phyloP scores from a whole-genome alignment of 352 stramenopile species.

The Blastocystis sp. region DNA sequence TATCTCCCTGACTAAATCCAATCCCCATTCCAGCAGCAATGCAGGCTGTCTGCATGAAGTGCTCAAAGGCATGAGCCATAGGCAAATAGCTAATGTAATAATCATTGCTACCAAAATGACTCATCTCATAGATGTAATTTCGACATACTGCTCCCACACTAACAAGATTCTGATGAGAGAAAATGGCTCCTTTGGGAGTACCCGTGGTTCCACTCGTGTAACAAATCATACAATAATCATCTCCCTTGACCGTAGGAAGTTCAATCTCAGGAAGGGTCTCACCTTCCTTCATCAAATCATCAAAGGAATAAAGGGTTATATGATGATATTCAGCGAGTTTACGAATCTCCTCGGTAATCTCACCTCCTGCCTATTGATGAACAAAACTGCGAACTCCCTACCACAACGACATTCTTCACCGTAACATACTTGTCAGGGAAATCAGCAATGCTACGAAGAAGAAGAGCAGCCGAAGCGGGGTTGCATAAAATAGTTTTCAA shows the following conservation, averaged over 20 bases:
- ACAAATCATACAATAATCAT: slow-evolving; percentile 61
- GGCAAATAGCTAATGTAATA: slow-evolving; percentile 70
- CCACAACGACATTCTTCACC: slow-evolving; percentile 63
- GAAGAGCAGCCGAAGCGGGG: slow-evolving; percentile 74
- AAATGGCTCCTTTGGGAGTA: slow-evolving; percentile 34
- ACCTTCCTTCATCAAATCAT: slow-evolving; percentile 43
- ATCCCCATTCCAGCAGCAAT: slow-evolving; percentile 67
- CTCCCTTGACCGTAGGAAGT: slow-evolving; percentile 29
- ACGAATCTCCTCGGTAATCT: slow-evolving; percentile 13
- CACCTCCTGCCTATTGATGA: neutral
- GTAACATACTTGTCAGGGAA: neutral
- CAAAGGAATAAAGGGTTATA: slow-evolving; percentile 60
- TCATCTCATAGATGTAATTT: slow-evolving; percentile 59
- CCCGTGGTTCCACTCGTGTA: slow-evolving; percentile 59
- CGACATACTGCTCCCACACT: slow-evolving; percentile 64
- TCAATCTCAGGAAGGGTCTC: slow-evolving; percentile 70
- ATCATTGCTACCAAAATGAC: slow-evolving; percentile 62
- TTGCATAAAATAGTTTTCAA: slow-evolving; percentile 75
- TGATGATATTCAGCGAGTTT: neutral
- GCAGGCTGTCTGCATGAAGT: slow-evolving; percentile 71
- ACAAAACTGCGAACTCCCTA: neutral
- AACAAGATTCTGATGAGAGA: slow-evolving; percentile 51
- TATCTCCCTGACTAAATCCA: slow-evolving; percentile 69
- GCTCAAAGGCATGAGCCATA: slow-evolving; percentile 70
- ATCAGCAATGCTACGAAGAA: slow-evolving; percentile 72